Percentiles rank a stretch among this genome's conserved stretches.
phyloP scores from a whole-genome alignment of 2,329 filamentous ascomycete genomes.

The Arthrocladium fulminans region DNA sequence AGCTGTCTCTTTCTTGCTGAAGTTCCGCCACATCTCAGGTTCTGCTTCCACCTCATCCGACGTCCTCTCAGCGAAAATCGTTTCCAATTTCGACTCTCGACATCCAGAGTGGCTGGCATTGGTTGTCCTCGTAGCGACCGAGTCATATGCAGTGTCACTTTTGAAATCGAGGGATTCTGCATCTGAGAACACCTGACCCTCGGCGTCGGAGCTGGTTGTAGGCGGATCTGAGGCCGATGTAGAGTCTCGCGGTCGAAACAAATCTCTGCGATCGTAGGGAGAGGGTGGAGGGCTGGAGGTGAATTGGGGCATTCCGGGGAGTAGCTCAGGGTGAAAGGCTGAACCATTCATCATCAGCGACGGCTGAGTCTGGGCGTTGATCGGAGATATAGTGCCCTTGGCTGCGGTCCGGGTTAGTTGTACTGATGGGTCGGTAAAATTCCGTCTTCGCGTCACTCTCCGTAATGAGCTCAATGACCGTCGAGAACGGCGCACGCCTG shows the following conservation, averaged over 20 bases:
- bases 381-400: slow-evolving; percentile 19
- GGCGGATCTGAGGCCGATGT: slow-evolving; percentile 50
- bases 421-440: slow-evolving; percentile 23
- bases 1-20: slow-evolving; percentile 13
- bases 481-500: slow-evolving; percentile 18
- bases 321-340: slow-evolving; percentile 25
- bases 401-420: slow-evolving; percentile 19
- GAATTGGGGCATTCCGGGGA: slow-evolving; percentile 20
- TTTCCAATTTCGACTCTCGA: slow-evolving; percentile 52
- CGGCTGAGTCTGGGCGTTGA: slow-evolving; percentile 18
- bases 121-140: slow-evolving; percentile 51
- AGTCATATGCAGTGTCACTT: slow-evolving; percentile 56
- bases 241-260: slow-evolving; percentile 37
- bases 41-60: slow-evolving; percentile 8
- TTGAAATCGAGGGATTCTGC: slow-evolving; percentile 54
- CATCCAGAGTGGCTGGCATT: slow-evolving; percentile 44
- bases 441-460: slow-evolving; percentile 14
- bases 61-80: slow-evolving; percentile 52
- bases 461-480: slow-evolving; percentile 29
- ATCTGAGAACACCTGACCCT: slow-evolving; percentile 49
- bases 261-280: slow-evolving; percentile 5
- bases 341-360: slow-evolving; percentile 25
- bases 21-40: slow-evolving; percentile 13
- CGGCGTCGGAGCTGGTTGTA: slow-evolving; percentile 52
- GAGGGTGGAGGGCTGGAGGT: slow-evolving; percentile 18